Evolutionary conservation across 177 flowering plant genomes (phyloP).

Genomic region (Telopea speciosissima): DNA sequence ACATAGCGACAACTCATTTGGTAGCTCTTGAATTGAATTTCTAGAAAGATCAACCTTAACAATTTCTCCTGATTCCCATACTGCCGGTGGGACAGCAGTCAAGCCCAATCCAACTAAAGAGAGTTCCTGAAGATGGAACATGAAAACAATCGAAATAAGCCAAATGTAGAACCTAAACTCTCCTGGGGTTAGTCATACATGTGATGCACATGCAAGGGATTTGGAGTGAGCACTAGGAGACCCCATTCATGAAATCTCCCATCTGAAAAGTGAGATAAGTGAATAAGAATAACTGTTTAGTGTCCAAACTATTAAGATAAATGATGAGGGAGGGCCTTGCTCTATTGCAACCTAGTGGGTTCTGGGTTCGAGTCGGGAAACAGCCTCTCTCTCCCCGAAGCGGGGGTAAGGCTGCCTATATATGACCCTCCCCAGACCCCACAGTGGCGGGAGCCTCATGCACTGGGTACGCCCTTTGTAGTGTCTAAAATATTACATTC

Average conservation of each 20-base stretch:
- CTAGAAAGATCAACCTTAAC: conserved; percentile 71
- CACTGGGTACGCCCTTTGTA: too few species aligned
- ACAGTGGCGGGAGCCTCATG: too few species aligned
- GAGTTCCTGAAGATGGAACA: conserved; percentile 57
- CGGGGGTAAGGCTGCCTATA: too few species aligned
- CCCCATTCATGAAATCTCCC: neutral
- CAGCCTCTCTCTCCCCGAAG: too few species aligned
- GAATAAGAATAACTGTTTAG: neutral
- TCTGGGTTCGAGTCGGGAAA: too few species aligned
- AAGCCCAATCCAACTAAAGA: conserved; percentile 59
- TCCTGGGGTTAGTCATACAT: neutral
- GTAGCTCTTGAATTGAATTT: conserved; percentile 72
- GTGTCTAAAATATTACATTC: neutral
- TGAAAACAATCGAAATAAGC: conserved; percentile 4
- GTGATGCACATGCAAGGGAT: neutral
- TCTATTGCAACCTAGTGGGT: too few species aligned
- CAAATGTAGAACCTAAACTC: neutral
- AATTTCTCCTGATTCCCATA: conserved; percentile 70
- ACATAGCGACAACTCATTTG: conserved; percentile 66
- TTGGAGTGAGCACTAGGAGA: neutral
- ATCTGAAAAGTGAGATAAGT: neutral
- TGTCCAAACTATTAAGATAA: neutral
- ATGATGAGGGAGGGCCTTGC: too few species aligned
- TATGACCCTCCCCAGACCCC: too few species aligned
- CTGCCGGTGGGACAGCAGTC: conserved; percentile 62